phyloP scores from a whole-genome alignment of 768 basidiomycete genomes.

The Auricularia auricula-judae region DNA sequence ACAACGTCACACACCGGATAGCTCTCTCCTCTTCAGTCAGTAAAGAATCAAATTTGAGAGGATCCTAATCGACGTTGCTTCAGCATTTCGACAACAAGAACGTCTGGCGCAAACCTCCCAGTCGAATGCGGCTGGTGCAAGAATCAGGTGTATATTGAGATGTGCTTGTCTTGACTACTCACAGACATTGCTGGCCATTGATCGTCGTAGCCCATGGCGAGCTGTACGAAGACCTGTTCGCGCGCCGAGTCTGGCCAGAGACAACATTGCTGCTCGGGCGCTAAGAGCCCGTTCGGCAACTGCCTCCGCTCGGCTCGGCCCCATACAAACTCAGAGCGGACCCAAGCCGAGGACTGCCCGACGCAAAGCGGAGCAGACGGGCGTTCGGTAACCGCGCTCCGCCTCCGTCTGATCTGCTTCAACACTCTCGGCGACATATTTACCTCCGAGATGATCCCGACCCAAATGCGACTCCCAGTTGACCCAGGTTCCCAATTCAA shows the following conservation, averaged over 20 bases:
- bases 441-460: too few species aligned
- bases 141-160: background rate
- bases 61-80: constrained; percentile 43
- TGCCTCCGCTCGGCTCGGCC: too few species aligned
- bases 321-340: too few species aligned
- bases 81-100: background rate
- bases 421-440: too few species aligned
- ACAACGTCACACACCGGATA: constrained; percentile 48
- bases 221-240: background rate
- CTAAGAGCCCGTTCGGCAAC: too few species aligned
- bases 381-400: too few species aligned
- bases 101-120: background rate
- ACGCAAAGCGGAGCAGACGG: too few species aligned
- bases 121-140: background rate
- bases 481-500: too few species aligned
- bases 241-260: background rate
- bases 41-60: constrained; percentile 64
- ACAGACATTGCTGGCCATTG: background rate
- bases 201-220: background rate
- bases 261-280: background rate
- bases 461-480: too few species aligned
- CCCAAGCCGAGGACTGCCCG: too few species aligned
- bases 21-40: constrained; percentile 85
- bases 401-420: too few species aligned
- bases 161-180: background rate